Conservation (phyloP, 2,329 filamentous ascomycete genomes). For the Aureobasidium sp. region DNA sequence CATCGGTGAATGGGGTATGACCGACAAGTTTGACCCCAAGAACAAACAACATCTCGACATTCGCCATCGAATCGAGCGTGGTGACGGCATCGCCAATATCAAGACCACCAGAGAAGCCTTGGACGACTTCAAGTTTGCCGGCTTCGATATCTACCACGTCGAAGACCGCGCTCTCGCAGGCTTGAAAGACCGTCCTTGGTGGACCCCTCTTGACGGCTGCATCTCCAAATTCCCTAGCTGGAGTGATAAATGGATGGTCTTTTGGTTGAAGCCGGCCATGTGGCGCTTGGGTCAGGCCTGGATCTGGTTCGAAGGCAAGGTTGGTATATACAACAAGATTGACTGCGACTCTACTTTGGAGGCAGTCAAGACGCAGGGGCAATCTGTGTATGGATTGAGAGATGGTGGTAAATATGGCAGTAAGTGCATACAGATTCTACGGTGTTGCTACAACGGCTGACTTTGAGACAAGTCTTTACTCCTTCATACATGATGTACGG, state of each 20-base stretch:
- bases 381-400: conserved; percentile 77
- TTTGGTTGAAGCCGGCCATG: conserved; percentile 78
- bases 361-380: conserved; percentile 81
- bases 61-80: conserved; percentile 91
- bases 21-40: conserved; percentile 82
- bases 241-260: conserved; percentile 64
- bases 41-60: conserved; percentile 82
- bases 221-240: conserved; percentile 69
- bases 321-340: conserved; percentile 45
- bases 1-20: conserved; percentile 99
- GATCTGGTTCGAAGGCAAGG: conserved; percentile 65
- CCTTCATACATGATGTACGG: conserved; percentile 97
- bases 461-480: conserved; percentile 60
- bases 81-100: conserved; percentile 97
- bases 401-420: conserved; percentile 74
- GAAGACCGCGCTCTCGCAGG: conserved; percentile 77
- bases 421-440: no score
- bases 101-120: conserved; percentile 75
- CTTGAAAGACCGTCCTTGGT: conserved; percentile 84
- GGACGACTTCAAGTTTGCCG: conserved; percentile 74
- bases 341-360: conserved; percentile 82
- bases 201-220: conserved; percentile 77
- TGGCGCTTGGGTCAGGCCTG: conserved; percentile 68
- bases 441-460: no score
- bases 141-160: conserved; percentile 73